Evolutionary conservation across 176 grass and related monocot species (phyloP), one percentile per base, ranked within the genome.

Genomic region (bread wheat (Triticum aestivum)): DNA sequence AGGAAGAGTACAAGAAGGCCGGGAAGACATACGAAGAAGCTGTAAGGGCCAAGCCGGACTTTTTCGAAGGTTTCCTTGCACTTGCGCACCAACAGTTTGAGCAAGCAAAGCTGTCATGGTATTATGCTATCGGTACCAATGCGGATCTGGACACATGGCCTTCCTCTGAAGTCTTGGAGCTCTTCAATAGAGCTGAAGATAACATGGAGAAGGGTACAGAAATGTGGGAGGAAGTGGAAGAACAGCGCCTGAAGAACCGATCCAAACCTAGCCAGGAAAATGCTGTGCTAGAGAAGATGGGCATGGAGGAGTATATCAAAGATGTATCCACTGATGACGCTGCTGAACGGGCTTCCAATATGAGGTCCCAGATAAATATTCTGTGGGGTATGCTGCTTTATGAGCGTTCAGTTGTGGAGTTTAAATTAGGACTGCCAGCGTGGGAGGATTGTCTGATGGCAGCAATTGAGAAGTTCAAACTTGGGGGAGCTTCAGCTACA

Each of bases 351-450:
- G 85, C 92, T 84, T 86, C 89, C 47, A 88, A 82, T 63, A 81
- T 97, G 78, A 84, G 87, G 71, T 94, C 94, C 73, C 94, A 94
- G 78, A 92, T 97, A 71, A 90, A 94, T 61, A 94, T 90, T 83
- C 76, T 97, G 8, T 97, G 91, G 94, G 94, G 91, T 9, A 94
- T 91, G 83, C 83, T 97, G 26, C 91, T 97, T 2, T 97, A 97
- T 86, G 91, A 94, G 79, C 87, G 94, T 8, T 97, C 94, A 10
- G 73, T 88, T 54, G 85, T 97, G 87, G 94, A 97, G 77, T 94
- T 92, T 70, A 94, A 94, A 85, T 82, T 97, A 87, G 92, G 87
- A 18, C 83, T 97, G 86, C 88, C 88, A 47, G 90, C 74, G 72
- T 97, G 94, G 94, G 92, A 97, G 80, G 92, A 97, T 32, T 94